A percentile compares a stretch with the other conserved stretches of the same genome.
Conservation (phyloP, 2,329 filamentous ascomycete species). For the Penicillium digitatum region DNA sequence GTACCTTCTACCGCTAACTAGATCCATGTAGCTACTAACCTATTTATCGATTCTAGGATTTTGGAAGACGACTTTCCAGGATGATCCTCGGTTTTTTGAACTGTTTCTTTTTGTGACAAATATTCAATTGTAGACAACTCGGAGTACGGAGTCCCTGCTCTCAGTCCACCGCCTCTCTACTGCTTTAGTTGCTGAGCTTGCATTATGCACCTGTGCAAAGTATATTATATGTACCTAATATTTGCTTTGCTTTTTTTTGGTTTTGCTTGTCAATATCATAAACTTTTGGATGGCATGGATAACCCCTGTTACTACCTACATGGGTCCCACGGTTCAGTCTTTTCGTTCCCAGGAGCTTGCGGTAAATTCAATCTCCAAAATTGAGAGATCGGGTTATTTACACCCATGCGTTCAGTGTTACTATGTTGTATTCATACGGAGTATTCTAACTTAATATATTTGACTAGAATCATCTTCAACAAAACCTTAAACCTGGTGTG, state of each 20-base stretch:
- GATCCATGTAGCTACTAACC: neutral
- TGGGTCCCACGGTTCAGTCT: neutral
- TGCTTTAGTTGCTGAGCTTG: neutral
- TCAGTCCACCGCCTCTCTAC: neutral
- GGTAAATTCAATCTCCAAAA: conserved; percentile 5
- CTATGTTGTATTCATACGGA: too few relatives aligned
- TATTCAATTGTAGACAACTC: neutral
- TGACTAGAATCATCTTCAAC: neutral
- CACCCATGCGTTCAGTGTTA: too few relatives aligned
- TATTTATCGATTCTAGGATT: neutral
- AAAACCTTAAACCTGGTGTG: neutral
- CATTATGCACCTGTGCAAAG: neutral
- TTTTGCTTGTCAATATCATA: neutral
- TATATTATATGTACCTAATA: neutral
- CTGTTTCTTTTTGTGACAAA: neutral
- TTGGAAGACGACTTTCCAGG: neutral
- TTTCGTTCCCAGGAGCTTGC: conserved; percentile 1
- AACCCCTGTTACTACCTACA: neutral
- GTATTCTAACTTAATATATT: neutral
- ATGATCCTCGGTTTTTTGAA: neutral
- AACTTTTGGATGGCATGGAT: neutral
- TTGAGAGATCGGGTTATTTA: neutral
- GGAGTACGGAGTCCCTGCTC: neutral
- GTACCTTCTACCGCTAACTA: neutral
- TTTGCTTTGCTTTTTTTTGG: neutral